These are phyloP conservation scores for Panicum hallii DNA, from an alignment of 202 grass and related monocot species.

Conservation along the genomic window DNA sequence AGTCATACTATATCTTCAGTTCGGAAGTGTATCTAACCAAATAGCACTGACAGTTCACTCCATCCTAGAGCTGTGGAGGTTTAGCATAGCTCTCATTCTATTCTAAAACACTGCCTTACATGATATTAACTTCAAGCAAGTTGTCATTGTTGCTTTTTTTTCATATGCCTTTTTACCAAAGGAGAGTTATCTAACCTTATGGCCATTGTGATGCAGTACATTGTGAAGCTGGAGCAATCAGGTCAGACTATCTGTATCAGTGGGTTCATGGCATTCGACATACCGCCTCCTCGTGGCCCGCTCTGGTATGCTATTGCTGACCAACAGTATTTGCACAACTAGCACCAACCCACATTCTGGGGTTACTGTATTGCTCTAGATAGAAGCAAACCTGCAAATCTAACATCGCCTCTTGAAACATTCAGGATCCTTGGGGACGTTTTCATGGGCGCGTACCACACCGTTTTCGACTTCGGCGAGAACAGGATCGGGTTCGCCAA, in stretches of 20 bases:
- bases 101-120: not conserved
- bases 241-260: slow-evolving; percentile 79
- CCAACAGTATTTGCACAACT: not conserved
- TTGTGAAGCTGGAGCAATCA: slow-evolving; percentile 75
- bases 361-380: not conserved
- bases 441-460: slow-evolving; percentile 98
- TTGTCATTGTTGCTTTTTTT: not conserved
- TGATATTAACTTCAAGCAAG: not conserved
- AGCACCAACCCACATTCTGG: not conserved
- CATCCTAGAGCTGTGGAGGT: not conserved
- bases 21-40: not conserved
- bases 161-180: not conserved
- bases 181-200: not conserved
- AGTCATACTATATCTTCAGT: not conserved
- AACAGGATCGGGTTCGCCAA: slow-evolving; percentile 76
- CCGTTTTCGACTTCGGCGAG: slow-evolving; percentile 82
- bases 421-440: slow-evolving; percentile 93
- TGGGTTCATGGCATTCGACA: slow-evolving; percentile 84
- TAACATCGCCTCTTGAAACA: not conserved
- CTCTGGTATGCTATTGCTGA: slow-evolving; percentile 61
- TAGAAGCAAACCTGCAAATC: not conserved
- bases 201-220: slow-evolving; percentile 55
- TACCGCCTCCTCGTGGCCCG: slow-evolving; percentile 71
- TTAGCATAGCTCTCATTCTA: not conserved
- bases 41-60: not conserved